Percentiles rank a stretch among this genome's conserved stretches.
These are phyloP conservation scores for Microcyclospora tardicrescens DNA, from an alignment of 2,329 filamentous ascomycete species.

Conservation along the genomic window DNA sequence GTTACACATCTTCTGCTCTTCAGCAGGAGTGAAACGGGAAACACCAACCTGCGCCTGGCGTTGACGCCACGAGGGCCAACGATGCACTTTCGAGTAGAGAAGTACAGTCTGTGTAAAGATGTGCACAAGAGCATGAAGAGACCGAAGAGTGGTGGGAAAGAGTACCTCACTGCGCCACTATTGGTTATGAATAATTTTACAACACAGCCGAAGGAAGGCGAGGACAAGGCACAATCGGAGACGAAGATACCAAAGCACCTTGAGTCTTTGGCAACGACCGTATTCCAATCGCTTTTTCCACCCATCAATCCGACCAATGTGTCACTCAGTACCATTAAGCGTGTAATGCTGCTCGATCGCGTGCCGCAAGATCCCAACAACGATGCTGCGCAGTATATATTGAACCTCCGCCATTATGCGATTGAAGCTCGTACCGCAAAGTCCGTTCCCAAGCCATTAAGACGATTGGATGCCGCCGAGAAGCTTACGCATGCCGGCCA, in stretches of 20 bases:
- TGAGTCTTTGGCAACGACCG: conserved; percentile 79
- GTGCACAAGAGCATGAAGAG: conserved; percentile 72
- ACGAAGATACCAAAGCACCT: conserved; percentile 71
- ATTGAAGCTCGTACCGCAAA: conserved; percentile 83
- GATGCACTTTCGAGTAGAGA: conserved; percentile 84
- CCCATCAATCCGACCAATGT: conserved; percentile 87
- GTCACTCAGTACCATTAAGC: conserved; percentile 79
- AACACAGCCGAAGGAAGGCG: conserved; percentile 35
- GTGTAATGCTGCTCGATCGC: conserved; percentile 81
- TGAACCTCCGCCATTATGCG: conserved; percentile 87
- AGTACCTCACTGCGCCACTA: conserved; percentile 75
- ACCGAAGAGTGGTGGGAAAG: conserved; percentile 63
- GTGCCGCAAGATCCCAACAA: conserved; percentile 36
- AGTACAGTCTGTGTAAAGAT: conserved; percentile 88
- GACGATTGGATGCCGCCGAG: conserved; percentile 74
- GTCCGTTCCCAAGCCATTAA: conserved; percentile 63
- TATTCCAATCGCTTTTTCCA: conserved; percentile 93
- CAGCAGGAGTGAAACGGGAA: conserved; percentile 76
- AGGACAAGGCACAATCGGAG: conserved; percentile 35
- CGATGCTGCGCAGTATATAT: conserved; percentile 44
- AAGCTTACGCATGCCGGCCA: conserved; percentile 50
- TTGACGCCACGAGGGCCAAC: conserved; percentile 85
- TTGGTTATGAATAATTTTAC: conserved; percentile 98
- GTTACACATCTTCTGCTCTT: conserved; percentile 90
- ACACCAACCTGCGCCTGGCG: conserved; percentile 81